phyloP scores from a whole-genome alignment of 2,329 filamentous ascomycete species.

The Venturia aucupariae region DNA sequence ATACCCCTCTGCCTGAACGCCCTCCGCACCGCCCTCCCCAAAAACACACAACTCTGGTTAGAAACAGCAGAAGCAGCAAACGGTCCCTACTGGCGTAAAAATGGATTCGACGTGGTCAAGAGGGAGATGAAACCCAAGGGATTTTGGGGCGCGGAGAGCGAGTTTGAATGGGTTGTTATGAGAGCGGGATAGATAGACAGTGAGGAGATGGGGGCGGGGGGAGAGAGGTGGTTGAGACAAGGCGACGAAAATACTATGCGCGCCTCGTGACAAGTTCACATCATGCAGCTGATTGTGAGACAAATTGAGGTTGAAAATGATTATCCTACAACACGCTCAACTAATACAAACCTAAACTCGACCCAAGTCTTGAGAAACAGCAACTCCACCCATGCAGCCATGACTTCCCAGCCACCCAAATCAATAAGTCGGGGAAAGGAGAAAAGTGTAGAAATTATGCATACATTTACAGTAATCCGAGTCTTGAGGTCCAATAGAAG shows the following conservation, averaged over 20 bases:
- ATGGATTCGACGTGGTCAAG: not conserved
- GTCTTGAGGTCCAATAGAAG: not conserved
- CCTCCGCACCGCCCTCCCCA: not conserved
- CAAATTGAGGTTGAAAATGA: not conserved
- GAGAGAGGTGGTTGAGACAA: no score
- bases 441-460: conserved; percentile 3
- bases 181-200: not conserved
- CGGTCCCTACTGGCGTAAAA: not conserved
- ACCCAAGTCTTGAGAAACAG: not conserved
- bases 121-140: not conserved
- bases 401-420: not conserved
- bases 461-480: conserved; percentile 3
- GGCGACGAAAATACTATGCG: not conserved
- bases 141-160: not conserved
- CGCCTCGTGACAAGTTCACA: not conserved
- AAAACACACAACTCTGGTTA: not conserved
- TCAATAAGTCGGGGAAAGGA: not conserved
- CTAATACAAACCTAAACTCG: not conserved
- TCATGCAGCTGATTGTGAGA: not conserved
- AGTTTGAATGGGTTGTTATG: not conserved
- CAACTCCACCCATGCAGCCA: not conserved
- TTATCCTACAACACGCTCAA: conserved; percentile 7
- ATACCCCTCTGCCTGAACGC: not conserved
- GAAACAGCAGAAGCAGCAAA: not conserved
- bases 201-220: no score